Evolutionary conservation across 441 rosid genomes (phyloP), one percentile per base, ranked within the genome.

Genomic region (Hura crepitans): DNA sequence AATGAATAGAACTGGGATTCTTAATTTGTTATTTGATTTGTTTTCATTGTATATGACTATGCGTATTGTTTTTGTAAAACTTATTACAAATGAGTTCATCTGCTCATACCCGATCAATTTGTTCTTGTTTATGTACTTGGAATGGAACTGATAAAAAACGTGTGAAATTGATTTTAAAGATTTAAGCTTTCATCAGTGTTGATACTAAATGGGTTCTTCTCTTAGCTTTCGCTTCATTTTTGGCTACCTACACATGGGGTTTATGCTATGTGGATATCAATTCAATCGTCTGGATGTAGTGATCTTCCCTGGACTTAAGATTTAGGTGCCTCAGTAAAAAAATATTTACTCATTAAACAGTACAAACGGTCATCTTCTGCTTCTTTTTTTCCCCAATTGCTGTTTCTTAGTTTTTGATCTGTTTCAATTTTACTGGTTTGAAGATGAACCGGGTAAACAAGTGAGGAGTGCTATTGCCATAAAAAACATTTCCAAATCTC

Each of bases 391-490:
- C 30, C 11, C 20, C 35, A 28, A 20, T 56, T 71, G 39, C 54
- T 46, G 22, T 65, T 66, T 62, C 53, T 49, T 20, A 35, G 37
- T 62, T 27, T 66, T 54, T 84, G 70, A 76, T 74, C 68, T 54
- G 37, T 66, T 76, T 65, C 65, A 66, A 39, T 50, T 50, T 56
- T 72, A 30, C 71, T 74, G 14, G 58, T 80, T 63, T 78, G 76
- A 65, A 95, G 99, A 95, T 87, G 99, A 95, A 81, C 91, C 98
- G 31, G 99, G 97, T 65, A 95, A 95, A 85, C 99, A 92, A 79
- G 97, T 84, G 28, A 92, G 92, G 76, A 95, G 97, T 5, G 97
- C 97, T 13, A 86, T 94, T 74, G 91, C 84, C 81, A 90, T 94
- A 47, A 94, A 94, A 72, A 94, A 94, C 80, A 87, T 85, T 0